phyloP scores from a whole-genome alignment of 352 stramenopile genomes.

The Saprolegnia parasitica region DNA sequence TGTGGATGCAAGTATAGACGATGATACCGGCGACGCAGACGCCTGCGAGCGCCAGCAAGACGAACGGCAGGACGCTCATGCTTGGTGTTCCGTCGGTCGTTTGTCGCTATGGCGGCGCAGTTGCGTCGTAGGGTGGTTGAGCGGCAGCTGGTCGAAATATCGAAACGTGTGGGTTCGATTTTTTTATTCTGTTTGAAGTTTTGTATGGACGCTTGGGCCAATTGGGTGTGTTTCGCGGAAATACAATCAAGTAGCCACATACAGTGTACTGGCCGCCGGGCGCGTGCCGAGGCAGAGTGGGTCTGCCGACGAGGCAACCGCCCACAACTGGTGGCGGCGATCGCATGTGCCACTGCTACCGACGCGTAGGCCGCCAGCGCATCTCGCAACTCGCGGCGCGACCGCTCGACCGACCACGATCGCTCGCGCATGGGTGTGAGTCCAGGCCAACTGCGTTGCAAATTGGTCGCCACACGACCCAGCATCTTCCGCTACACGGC shows the following conservation, averaged over 20 bases:
- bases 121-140: not conserved
- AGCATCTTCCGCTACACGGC: not conserved
- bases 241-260: not conserved
- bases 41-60: not conserved
- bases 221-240: not conserved
- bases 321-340: too few relatives aligned
- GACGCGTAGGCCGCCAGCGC: too few relatives aligned
- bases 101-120: not conserved
- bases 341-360: too few relatives aligned
- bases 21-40: not conserved
- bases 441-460: not conserved
- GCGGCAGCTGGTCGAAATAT: too few relatives aligned
- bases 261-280: not conserved
- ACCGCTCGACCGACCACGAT: too few relatives aligned
- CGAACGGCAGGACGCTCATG: not conserved
- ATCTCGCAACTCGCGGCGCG: too few relatives aligned
- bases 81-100: not conserved
- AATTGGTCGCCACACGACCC: not conserved
- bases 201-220: not conserved
- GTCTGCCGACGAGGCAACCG: too few relatives aligned
- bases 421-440: too few relatives aligned
- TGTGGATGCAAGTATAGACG: not conserved
- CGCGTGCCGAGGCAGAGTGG: too few relatives aligned
- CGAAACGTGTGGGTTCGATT: too few relatives aligned
- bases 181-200: not conserved